A percentile compares a stretch with the other conserved stretches of the same genome.
These are phyloP conservation scores for Limnomonas spitsbergensis DNA, from an alignment of 139 green algal species.

Conservation along the genomic window DNA sequence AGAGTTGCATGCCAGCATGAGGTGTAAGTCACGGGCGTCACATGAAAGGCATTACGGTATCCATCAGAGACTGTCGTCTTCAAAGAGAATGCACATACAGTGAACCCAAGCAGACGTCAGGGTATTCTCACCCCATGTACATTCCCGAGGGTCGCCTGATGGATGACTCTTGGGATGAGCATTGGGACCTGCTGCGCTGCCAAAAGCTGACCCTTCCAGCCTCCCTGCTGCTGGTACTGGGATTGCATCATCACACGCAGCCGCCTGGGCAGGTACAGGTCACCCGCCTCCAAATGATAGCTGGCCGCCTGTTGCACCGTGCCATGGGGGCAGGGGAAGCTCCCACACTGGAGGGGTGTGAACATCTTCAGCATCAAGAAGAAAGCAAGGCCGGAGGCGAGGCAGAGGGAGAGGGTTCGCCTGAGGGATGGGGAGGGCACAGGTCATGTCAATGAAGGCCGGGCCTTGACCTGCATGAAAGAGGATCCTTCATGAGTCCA, in stretches of 20 bases:
- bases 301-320: not conserved
- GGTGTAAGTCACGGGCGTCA: not conserved
- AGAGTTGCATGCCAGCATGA: not conserved
- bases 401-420: not conserved
- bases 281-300: not conserved
- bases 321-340: not conserved
- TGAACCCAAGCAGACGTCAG: not conserved
- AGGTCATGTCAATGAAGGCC: not conserved
- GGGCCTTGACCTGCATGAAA: not conserved
- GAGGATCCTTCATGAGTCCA: too few species aligned
- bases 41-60: conserved; percentile 1
- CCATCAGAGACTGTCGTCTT: too few species aligned
- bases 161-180: not conserved
- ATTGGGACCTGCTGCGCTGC: not conserved
- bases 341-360: not conserved
- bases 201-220: not conserved
- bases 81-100: not conserved
- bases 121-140: not conserved
- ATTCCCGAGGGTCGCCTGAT: not conserved
- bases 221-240: not conserved
- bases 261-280: not conserved
- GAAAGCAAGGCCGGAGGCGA: not conserved
- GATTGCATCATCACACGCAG: not conserved
- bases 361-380: not conserved
- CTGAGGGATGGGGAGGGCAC: not conserved